Evolutionary conservation across 352 stramenopile species (phyloP), one percentile per base, ranked within the genome.

Genomic region (Globisporangium emineosum): DNA sequence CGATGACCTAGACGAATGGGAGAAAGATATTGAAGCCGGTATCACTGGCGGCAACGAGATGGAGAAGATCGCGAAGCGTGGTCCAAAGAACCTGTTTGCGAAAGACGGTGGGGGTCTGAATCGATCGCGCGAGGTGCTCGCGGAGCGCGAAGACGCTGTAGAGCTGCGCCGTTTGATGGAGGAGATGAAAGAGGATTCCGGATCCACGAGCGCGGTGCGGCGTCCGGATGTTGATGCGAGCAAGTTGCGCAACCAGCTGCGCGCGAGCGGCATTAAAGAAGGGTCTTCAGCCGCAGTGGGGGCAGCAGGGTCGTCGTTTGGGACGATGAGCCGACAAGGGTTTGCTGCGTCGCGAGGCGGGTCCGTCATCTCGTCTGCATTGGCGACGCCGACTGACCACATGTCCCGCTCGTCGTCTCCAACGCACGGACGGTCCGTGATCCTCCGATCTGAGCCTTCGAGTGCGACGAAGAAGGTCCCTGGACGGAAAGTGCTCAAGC

Each of bases 141-240:
- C 72, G 6, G 84, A 94, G 68, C 82, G 86, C 13, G 86, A 94
- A 55, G 86, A 94, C 62, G 83, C 80, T n/a, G 81, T 87, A 4
- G 83, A 94, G 43, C 63, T 94, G 42, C 78, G 83, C 37, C 79
- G 81, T 3, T 73, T 94, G 23, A 92, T 90, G 81, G 75, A 86
- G 37, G 84, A 93, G 33, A 93, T 94, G 86, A 87, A 91, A 32
- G 81, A 92, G 65, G 81, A 84, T 50, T 73, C 74, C n/a, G 70
- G 70, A n/a, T 35, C 50, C 6, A 29, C 72, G 13, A 76, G 58
- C 42, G 53, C 61, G 13, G 75, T 73, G 21, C 75, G 79, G 19
- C 85, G 85, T 25, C 76, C 81, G 23, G 85, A 94, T 57, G 70
- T 91, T 8, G 83, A 94, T 43, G 69, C 79, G 0, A 90, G 76